Percentiles rank a stretch among this genome's conserved stretches.
Evolutionary conservation across 495 filamentous ascomycete species (phyloP).

Genomic region (Xylaria venustula): DNA sequence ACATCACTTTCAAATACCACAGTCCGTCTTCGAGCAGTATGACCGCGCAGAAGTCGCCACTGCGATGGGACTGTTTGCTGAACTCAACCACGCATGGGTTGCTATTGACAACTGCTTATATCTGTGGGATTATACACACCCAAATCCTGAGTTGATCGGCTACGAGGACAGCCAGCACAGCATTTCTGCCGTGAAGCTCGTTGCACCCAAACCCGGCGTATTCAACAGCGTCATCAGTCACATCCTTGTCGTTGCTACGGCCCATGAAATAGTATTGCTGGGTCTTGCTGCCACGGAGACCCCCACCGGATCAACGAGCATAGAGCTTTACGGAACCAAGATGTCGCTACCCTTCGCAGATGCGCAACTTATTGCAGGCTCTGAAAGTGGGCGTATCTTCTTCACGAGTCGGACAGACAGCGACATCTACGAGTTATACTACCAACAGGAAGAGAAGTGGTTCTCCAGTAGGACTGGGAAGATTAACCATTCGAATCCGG

Average conservation of each 20-base stretch:
- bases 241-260: constrained; percentile 85
- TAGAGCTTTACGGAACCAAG: constrained; percentile 78
- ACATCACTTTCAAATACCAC: constrained; percentile 80
- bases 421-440: constrained; percentile 89
- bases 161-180: constrained; percentile 84
- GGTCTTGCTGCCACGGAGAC: constrained; percentile 65
- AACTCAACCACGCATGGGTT: constrained; percentile 92
- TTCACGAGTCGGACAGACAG: constrained; percentile 76
- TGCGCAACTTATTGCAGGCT: constrained; percentile 74
- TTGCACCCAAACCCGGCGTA: constrained; percentile 74
- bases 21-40: constrained; percentile 84
- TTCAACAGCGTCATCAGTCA: constrained; percentile 83
- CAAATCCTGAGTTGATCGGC: constrained; percentile 83
- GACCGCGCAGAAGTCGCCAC: constrained; percentile 81
- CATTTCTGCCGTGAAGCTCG: constrained; percentile 81
- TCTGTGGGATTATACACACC: constrained; percentile 93
- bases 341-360: constrained; percentile 75
- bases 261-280: constrained; percentile 75
- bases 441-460: constrained; percentile 96
- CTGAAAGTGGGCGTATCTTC: constrained; percentile 84
- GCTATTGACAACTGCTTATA: constrained; percentile 94
- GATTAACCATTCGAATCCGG: constrained; percentile 80
- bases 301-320: constrained; percentile 61
- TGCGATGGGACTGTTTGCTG: constrained; percentile 88
- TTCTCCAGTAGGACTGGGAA: constrained; percentile 79